phyloP scores from a whole-genome alignment of 129 eudicot genomes.

The Sambucus nigra region DNA sequence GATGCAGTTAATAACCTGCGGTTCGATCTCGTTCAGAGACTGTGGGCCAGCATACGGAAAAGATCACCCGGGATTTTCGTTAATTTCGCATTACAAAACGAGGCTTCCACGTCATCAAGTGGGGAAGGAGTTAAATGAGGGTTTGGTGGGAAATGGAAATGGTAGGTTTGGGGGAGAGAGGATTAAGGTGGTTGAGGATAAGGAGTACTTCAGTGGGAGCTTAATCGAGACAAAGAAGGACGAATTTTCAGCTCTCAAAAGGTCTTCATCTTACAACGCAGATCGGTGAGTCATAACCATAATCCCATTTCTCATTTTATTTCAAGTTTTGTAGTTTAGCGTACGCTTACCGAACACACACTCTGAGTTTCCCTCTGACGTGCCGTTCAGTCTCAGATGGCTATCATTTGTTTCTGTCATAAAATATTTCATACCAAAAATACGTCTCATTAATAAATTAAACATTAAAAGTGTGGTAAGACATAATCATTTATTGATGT shows the following conservation, averaged over 20 bases:
- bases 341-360: not conserved
- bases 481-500: too few species aligned
- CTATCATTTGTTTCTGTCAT: not conserved
- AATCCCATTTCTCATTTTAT: not conserved
- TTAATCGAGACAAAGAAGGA: slow-evolving; percentile 70
- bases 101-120: slow-evolving; percentile 72
- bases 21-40: slow-evolving; percentile 74
- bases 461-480: too few species aligned
- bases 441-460: not conserved
- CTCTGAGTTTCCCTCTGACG: not conserved
- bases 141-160: slow-evolving; percentile 15
- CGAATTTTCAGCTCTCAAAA: slow-evolving; percentile 46
- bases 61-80: slow-evolving; percentile 50
- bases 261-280: slow-evolving; percentile 81
- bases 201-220: slow-evolving; percentile 97
- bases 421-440: not conserved
- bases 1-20: slow-evolving; percentile 82
- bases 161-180: slow-evolving; percentile 25
- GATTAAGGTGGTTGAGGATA: slow-evolving; percentile 48
- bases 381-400: slow-evolving; percentile 1
- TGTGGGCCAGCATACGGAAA: slow-evolving; percentile 59
- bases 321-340: not conserved
- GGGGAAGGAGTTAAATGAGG: slow-evolving; percentile 26
- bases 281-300: slow-evolving; percentile 35
- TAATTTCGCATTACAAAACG: slow-evolving; percentile 61